phyloP scores from a whole-genome alignment of 202 grass and related monocot species.

The Schoenoplectus tabernaemontani region DNA sequence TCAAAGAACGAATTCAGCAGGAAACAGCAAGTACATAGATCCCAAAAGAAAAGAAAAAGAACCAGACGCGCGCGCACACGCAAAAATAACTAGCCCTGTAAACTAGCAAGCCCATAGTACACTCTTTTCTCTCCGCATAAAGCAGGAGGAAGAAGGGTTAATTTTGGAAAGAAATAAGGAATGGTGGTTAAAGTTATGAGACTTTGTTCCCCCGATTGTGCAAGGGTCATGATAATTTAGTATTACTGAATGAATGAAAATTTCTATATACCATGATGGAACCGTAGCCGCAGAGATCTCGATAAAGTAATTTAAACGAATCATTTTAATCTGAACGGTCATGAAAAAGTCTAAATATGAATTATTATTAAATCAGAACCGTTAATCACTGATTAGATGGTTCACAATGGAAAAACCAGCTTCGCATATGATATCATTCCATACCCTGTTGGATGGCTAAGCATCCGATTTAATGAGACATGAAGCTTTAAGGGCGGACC shows the following conservation, averaged over 20 bases:
- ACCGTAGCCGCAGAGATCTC: no score
- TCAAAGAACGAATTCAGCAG: slow-evolving; percentile 3
- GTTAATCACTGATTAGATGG: no score
- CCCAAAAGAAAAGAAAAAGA: neutral
- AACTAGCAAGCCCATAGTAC: neutral
- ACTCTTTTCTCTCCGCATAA: neutral
- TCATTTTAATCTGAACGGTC: no score
- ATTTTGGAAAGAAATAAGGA: neutral
- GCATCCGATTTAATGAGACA: no score
- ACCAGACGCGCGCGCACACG: neutral
- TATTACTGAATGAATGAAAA: neutral
- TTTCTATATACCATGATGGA: neutral
- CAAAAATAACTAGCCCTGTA: neutral
- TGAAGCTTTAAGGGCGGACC: no score
- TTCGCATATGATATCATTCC: no score
- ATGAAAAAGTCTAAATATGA: no score
- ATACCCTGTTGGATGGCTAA: no score
- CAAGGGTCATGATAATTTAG: neutral
- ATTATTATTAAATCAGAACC: no score
- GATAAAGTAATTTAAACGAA: no score
- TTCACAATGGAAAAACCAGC: no score
- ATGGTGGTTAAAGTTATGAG: neutral
- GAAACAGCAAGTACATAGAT: neutral
- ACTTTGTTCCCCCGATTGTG: neutral
- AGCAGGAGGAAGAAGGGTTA: neutral